phyloP scores from a whole-genome alignment of 768 basidiomycete species.

The Phallus indusiatus region DNA sequence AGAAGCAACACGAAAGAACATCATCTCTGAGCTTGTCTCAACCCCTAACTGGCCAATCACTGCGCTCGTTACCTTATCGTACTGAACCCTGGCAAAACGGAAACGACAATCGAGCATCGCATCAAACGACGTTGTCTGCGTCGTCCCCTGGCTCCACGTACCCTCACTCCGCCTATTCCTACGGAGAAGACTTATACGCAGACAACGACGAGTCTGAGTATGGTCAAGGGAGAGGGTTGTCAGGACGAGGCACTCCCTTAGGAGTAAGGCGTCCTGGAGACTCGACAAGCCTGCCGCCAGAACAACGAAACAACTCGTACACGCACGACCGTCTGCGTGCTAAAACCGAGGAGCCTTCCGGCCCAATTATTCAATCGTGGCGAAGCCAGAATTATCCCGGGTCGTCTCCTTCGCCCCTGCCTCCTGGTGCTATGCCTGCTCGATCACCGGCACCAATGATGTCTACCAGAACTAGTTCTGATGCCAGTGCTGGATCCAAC shows the following conservation, averaged over 20 bases:
- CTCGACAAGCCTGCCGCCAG: constrained; percentile 47
- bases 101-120: constrained; percentile 1
- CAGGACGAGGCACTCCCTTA: constrained; percentile 69
- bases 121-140: not conserved
- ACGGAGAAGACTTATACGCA: constrained; percentile 43
- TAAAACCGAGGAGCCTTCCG: constrained; percentile 59
- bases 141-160: not conserved
- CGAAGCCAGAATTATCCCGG: constrained; percentile 36
- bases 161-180: not conserved
- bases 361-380: constrained; percentile 58
- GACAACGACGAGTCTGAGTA: constrained; percentile 78
- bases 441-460: constrained; percentile 7
- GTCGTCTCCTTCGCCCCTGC: constrained; percentile 24
- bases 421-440: not conserved
- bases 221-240: constrained; percentile 38
- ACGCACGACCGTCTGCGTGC: constrained; percentile 50
- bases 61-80: constrained; percentile 26
- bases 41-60: constrained; percentile 23
- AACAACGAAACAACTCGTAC: constrained; percentile 36
- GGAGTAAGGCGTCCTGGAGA: constrained; percentile 46
- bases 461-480: constrained; percentile 17
- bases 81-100: constrained; percentile 28
- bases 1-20: constrained; percentile 28
- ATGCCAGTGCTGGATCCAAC: constrained; percentile 29
- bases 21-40: constrained; percentile 24